These are phyloP conservation scores for Gaertneriomyces sp. DNA, from an alignment of 192 early-diverging fungal species.

Conservation along the genomic window DNA sequence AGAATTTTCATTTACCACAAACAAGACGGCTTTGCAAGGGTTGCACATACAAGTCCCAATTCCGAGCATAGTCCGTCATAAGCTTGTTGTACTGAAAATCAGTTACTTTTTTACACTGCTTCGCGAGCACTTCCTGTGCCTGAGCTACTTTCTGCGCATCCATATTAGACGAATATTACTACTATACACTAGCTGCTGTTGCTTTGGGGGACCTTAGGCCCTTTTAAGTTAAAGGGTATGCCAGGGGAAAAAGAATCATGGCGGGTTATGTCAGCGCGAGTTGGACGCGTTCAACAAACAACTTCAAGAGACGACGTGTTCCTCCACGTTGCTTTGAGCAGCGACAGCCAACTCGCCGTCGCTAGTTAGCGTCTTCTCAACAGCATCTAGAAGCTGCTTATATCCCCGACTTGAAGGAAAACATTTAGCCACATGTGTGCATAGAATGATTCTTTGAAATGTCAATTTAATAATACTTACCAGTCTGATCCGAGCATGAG, in stretches of 20 bases:
- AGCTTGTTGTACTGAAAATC: constrained; percentile 32
- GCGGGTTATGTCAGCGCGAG: no score
- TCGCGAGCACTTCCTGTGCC: not conserved
- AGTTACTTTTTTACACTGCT: constrained; percentile 20
- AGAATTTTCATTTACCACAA: not conserved
- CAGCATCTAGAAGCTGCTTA: constrained; percentile 5
- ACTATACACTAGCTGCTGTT: no score
- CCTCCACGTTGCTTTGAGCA: no score
- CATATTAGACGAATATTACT: not conserved
- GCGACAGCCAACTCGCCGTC: no score
- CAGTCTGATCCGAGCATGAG: constrained; percentile 7
- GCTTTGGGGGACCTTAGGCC: no score
- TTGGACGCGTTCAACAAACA: no score
- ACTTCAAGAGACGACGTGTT: no score
- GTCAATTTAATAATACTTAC: constrained; percentile 1
- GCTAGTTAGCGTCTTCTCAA: not conserved
- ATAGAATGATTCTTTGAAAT: not conserved
- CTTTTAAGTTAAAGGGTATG: no score
- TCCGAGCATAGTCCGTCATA: constrained; percentile 34
- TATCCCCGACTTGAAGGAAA: constrained; percentile 9
- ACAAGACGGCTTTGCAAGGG: not conserved
- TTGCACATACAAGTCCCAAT: constrained; percentile 45
- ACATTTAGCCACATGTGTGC: not conserved
- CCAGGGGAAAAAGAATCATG: no score
- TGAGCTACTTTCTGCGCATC: not conserved